Evolutionary conservation across 805 yeast genomes (phyloP), one percentile per base, ranked within the genome.

Genomic region (Candida vartiovaarae): DNA sequence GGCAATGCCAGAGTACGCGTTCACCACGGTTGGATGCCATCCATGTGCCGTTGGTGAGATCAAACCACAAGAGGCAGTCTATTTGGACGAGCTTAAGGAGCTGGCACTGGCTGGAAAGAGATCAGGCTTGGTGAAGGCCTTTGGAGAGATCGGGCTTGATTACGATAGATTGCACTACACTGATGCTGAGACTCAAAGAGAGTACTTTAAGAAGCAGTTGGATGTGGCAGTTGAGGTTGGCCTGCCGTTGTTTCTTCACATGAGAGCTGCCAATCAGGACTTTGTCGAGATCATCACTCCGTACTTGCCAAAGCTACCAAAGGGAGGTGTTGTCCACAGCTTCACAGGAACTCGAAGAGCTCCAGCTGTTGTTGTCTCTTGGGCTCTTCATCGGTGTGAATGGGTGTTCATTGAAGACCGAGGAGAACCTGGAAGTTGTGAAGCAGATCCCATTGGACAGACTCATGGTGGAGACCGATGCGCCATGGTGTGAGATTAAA

Each of bases 401-500:
- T 61, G 99, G 99, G 4, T 93, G 98, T 57, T 89, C 98, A 2
- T 72, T 93, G 51, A 84, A 83, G 56, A 78, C 86, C 0, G 77
- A 76, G 44, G 89, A 84, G 49, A 88, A 85, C 56, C 64, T 89
- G 10, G 70, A 72, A 27, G 88, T 82, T 25, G 87, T 82, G 0
- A 64, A 67, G 35, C 55, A 60, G 25, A 75, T 93, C n/a, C 98
- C 98, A 0, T 55, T 79, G 7, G 77, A 80, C 4, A 74, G 71
- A 54, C 61, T 93, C 36, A 64, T 91, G 72, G 74, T 93, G 8
- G 99, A 93, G 60, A 91, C 97, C 0, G 99, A 93, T 64, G 89
- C 97, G 3, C 99, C 99, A 1, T 93, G 99, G 99, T 93, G 99
- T 67, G 98, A 90, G 58, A 78, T 93, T 38, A 72, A 95, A 46